Evolutionary conservation across 2,329 filamentous ascomycete genomes (phyloP).

Genomic region (Samsoniella hepiali): DNA sequence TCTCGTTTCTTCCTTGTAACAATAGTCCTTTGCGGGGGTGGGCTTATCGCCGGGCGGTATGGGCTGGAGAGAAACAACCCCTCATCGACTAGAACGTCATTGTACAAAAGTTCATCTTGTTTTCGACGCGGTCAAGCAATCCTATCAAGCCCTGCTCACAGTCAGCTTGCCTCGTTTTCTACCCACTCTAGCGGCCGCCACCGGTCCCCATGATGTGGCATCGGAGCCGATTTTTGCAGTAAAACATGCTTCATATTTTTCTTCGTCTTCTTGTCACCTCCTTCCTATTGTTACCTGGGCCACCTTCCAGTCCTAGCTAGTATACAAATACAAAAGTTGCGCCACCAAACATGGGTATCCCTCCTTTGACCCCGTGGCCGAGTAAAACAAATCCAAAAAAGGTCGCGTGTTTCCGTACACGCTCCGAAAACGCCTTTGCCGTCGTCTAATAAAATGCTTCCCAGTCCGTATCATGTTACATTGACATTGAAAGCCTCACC

Average conservation of each 20-base stretch:
- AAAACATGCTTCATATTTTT: not conserved
- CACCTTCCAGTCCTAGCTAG: not conserved
- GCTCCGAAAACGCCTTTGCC: not conserved
- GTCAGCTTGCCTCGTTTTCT: too few relatives aligned
- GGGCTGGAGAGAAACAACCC: too few relatives aligned
- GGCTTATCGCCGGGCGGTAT: too few relatives aligned
- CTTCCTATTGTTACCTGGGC: not conserved
- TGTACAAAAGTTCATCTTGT: too few relatives aligned
- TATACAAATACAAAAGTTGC: not conserved
- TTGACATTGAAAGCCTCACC: not conserved
- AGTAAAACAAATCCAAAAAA: not conserved
- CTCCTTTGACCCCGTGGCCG: not conserved
- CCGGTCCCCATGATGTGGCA: not conserved
- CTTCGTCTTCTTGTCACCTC: too few relatives aligned
- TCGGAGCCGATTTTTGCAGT: not conserved
- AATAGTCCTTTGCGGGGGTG: too few relatives aligned
- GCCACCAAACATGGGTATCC: not conserved
- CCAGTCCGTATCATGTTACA: not conserved
- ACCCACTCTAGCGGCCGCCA: too few relatives aligned
- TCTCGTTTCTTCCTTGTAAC: too few relatives aligned
- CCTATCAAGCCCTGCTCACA: too few relatives aligned
- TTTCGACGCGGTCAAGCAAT: too few relatives aligned
- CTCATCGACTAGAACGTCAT: too few relatives aligned
- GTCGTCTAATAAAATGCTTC: not conserved
- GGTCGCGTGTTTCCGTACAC: not conserved